Base-by-base conservation (phyloP, 2,329 filamentous ascomycete genomes). In the Aschersonia sp. region DNA sequence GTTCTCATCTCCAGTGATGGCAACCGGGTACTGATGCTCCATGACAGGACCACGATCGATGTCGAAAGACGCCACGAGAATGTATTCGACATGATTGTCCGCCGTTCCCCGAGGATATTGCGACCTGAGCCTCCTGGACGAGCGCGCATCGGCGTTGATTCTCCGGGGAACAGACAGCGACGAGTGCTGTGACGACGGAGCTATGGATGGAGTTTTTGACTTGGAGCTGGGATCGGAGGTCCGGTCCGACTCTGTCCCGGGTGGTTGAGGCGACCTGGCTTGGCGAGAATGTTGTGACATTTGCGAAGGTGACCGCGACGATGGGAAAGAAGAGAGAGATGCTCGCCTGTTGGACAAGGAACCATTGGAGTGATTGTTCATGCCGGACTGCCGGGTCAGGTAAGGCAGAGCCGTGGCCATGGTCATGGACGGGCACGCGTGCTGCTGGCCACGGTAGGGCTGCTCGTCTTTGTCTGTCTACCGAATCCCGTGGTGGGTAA, bases 71-170 rank as follows among this genome's bases (percentile, higher is more conserved):
- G 92, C 92, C 47, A 98, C 92, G 47, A 98, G 73, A 47, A 98
- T 97, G 61, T 97, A 98, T 63, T 98, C 92, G 67, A 98, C 92
- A 82, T 98, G 92, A 58, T 92, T 94, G 63, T 97, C 84, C 5
- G 72, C 70, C 9, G 79, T 76, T 49, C 82, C 74, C n/a, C 79
- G 73, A 12, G 85, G 85, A 58, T 88, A 89, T 58, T 88, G 85
- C 22, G 85, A 85, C 49, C 79, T 81, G 59, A 83, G 65, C 59
- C 74, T 79, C 56, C 75, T 73, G 14, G 68, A 64, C 5, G 73
- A 71, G 47, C 71, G 69, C 37, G 70, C 67, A 52, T 72, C 65
- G 50, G 72, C 65, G 60, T 78, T 66, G 60, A 71, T 56, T 63
- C 72, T 64, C 54, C 71, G 65, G 49, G 72, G 63, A 51, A 64